Base-by-base conservation (phyloP, 768 basidiomycete species). In the Dacryopinax spathularia region DNA sequence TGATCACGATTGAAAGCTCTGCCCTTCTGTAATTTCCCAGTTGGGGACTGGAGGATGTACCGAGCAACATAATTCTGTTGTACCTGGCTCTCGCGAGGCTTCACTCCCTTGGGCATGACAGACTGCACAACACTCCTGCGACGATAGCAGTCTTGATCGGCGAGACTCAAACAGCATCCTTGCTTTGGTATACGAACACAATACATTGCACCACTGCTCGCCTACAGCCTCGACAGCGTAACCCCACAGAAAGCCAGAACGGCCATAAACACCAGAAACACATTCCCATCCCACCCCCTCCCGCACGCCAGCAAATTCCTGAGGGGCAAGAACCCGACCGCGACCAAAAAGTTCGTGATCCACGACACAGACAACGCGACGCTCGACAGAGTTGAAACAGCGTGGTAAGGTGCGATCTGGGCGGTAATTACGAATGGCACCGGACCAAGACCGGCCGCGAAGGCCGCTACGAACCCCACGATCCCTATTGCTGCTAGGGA, bases 381-480 rank as follows among this genome's bases (percentile, higher is more conserved):
- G 1, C 89, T 87, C 0, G 89, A 89, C 12, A 90, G 75, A 1
- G 88, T 83, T 25, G 88, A 89, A n/a, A 89, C 85, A 43, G 88
- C 88, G 85, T 89, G 62, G 62, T 20, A 64, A 62, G 91, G 91
- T 1, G 92, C 87, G 22, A 96, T 84, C 70, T 97, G 93, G 16
- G 92, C 85, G 33, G 95, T 85, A 73, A 97, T 85, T 36, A 98
- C 84, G 70, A 93, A 98, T 0, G 95, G 94, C 34, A 97, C 76
- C 1, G 95, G 93, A 0, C 95, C 95, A 18, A 97, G 79, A 1
- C 94, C 95, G 34, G 88, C 75, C 1, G 93, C 89, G 73, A 94
- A 97, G 0, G 89, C 88, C 74, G 89, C 89, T 18, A 22, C 27
- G 33, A 60, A 34, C 60, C 22, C 33, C 13, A 18, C 22, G 15